Evolutionary conservation across 2,329 filamentous ascomycete genomes (phyloP).

Genomic region (Aspergillus unguis): DNA sequence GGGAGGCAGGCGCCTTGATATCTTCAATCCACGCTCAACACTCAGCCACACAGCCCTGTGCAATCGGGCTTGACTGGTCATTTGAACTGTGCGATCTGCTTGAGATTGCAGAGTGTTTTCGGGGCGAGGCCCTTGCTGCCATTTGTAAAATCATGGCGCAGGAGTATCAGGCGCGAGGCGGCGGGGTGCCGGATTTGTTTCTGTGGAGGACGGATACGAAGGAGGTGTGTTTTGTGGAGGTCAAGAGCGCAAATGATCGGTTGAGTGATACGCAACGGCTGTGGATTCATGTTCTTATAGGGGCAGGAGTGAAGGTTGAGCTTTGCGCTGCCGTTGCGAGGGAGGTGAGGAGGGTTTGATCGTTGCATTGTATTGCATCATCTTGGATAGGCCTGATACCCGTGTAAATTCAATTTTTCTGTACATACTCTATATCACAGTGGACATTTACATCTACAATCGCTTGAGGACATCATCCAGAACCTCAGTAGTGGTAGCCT

Average conservation of each 20-base stretch:
- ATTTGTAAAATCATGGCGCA: constrained; percentile 94
- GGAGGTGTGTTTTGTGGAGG: constrained; percentile 73
- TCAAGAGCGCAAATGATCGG: constrained; percentile 84
- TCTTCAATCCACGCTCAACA: constrained; percentile 66
- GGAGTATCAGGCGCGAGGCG: constrained; percentile 82
- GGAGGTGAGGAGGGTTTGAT: constrained; percentile 42
- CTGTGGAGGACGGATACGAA: constrained; percentile 66
- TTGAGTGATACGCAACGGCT: constrained; percentile 93
- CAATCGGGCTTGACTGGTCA: constrained; percentile 90
- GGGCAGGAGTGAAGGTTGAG: constrained; percentile 81
- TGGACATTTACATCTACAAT: constrained; percentile 52
- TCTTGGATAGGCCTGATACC: not conserved
- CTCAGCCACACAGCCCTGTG: constrained; percentile 69
- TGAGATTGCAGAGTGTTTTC: constrained; percentile 75
- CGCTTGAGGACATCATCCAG: constrained; percentile 80
- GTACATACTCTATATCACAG: not conserved
- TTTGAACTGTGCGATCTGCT: constrained; percentile 75
- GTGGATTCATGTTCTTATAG: constrained; percentile 91
- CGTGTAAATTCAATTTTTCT: not conserved
- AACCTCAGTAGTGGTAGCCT: constrained; percentile 79
- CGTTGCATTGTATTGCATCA: too few relatives aligned
- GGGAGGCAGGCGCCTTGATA: constrained; percentile 66
- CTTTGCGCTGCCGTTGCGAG: constrained; percentile 65
- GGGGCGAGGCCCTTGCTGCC: constrained; percentile 72
- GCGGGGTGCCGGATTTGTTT: constrained; percentile 88